These are phyloP conservation scores for Helotiales sp. DNA, from an alignment of 2,329 filamentous ascomycete species.

Conservation along the genomic window DNA sequence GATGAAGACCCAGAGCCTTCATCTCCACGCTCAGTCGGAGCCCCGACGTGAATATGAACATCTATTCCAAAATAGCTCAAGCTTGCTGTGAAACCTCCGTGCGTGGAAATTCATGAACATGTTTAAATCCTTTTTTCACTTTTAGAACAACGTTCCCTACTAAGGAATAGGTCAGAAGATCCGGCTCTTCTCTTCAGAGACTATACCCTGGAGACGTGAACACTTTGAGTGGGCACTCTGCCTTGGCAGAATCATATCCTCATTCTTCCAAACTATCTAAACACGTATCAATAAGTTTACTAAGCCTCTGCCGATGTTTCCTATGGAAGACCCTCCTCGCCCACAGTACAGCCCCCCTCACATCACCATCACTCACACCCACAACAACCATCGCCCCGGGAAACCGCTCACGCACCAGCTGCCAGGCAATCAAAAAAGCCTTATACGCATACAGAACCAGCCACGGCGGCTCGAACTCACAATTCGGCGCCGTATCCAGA, in stretches of 20 bases:
- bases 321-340: constrained; percentile 43
- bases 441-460: constrained; percentile 48
- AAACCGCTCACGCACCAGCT: constrained; percentile 43
- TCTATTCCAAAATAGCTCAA: no score
- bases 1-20: neutral
- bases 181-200: no score
- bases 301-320: constrained; percentile 42
- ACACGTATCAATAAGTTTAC: constrained; percentile 43
- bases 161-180: no score
- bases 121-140: no score
- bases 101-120: no score
- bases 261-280: constrained; percentile 37
- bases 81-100: no score
- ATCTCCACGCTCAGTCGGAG: neutral
- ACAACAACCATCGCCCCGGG: constrained; percentile 45
- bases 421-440: constrained; percentile 49
- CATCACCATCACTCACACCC: constrained; percentile 43
- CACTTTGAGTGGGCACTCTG: no score
- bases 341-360: constrained; percentile 40
- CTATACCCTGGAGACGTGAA: neutral
- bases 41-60: neutral
- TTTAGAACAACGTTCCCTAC: no score
- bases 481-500: constrained; percentile 38
- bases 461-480: constrained; percentile 47
- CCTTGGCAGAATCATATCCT: neutral